These are phyloP conservation scores for Eucalyptus tenuipes DNA, from an alignment of 345 rosid species.

Conservation along the genomic window DNA sequence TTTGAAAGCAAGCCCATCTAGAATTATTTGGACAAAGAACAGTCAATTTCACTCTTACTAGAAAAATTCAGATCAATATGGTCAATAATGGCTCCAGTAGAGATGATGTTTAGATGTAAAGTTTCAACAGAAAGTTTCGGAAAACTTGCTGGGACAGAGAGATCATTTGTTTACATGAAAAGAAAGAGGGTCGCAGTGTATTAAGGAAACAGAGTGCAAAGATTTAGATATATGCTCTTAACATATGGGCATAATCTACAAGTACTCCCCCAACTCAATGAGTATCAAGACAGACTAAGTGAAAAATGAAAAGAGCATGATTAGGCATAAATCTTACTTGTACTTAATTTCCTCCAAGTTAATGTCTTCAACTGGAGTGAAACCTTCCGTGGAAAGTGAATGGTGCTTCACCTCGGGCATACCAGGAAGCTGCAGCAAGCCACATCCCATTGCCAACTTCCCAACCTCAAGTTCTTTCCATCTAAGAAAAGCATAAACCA, in stretches of 20 bases:
- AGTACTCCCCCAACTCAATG: background rate
- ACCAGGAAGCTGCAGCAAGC: constrained; percentile 77
- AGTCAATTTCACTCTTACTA: background rate
- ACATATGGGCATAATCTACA: background rate
- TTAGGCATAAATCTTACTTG: constrained; percentile 33
- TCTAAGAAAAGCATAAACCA: constrained; percentile 14
- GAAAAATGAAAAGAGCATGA: background rate
- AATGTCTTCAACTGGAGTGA: constrained; percentile 48
- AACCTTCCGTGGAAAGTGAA: constrained; percentile 64
- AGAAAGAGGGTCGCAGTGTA: background rate
- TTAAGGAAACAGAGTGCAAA: background rate
- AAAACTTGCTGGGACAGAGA: background rate
- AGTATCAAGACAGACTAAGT: background rate
- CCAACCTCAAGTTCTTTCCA: constrained; percentile 86
- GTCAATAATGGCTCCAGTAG: background rate
- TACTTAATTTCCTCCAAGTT: constrained; percentile 61
- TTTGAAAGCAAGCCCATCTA: background rate
- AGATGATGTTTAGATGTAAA: background rate
- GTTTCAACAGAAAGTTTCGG: background rate
- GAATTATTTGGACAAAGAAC: background rate
- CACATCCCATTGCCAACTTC: constrained; percentile 92
- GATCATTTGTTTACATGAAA: background rate
- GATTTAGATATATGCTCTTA: background rate
- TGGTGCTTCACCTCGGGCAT: constrained; percentile 81
- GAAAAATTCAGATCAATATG: background rate